Evolutionary conservation across 225 moss, liverwort and hornwort species (phyloP).

Genomic region (Climacium dendroides): DNA sequence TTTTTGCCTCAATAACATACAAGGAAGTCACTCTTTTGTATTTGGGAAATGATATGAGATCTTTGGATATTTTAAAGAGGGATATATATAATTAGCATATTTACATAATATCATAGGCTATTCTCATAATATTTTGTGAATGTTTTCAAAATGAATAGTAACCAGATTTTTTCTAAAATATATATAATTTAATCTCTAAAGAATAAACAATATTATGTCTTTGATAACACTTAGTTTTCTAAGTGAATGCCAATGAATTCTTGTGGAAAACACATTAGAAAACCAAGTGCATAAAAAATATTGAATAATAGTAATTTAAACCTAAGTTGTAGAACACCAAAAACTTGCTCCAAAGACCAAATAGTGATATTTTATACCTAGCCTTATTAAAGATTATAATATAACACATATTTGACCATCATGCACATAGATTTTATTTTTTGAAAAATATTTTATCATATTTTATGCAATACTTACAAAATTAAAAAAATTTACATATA

Average conservation of each 20-base stretch:
- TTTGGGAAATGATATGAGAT: neutral
- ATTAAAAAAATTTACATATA: neutral
- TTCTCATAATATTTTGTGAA: neutral
- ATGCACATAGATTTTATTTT: neutral
- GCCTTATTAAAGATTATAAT: too few species aligned
- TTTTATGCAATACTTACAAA: neutral
- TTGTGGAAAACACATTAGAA: accelerated
- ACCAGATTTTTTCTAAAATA: neutral
- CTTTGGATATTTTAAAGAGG: neutral
- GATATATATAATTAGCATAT: neutral
- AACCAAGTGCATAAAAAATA: neutral
- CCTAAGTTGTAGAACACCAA: accelerated
- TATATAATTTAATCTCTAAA: neutral
- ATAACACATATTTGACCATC: neutral
- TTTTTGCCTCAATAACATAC: accelerated
- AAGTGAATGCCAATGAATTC: neutral
- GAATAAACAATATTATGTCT: neutral
- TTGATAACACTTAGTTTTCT: neutral
- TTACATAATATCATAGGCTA: neutral
- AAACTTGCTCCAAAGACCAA: neutral
- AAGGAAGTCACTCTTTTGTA: accelerated
- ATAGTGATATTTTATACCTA: neutral
- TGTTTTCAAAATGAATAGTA: neutral
- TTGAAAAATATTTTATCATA: neutral
- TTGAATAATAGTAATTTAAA: neutral